Percentiles rank a stretch among this genome's conserved stretches.
These are phyloP conservation scores for Triangularia verruculosa DNA, from an alignment of 2,329 filamentous ascomycete species.

Conservation along the genomic window DNA sequence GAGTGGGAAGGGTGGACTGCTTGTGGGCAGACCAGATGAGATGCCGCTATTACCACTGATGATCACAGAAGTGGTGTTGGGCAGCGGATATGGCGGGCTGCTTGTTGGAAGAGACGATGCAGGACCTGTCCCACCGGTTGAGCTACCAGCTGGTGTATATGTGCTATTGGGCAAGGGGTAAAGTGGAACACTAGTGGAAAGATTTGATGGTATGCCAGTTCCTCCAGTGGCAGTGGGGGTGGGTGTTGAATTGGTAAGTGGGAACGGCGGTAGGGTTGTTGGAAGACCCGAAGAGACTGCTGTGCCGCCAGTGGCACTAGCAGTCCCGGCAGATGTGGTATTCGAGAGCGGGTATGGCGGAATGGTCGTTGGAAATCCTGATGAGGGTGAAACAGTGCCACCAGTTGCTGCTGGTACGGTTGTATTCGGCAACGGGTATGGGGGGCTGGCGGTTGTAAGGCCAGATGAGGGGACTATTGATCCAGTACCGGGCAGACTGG, in stretches of 20 bases:
- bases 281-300: neutral
- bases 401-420: neutral
- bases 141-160: neutral
- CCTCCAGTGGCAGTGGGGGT: neutral
- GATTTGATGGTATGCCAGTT: neutral
- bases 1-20: constrained; percentile 15
- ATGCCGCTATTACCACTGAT: neutral
- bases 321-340: neutral
- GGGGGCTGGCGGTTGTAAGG: neutral
- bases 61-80: constrained; percentile 9
- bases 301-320: neutral
- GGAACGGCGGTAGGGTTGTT: neutral
- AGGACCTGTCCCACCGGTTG: neutral
- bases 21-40: neutral
- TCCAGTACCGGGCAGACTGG: constrained; percentile 2
- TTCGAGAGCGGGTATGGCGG: constrained; percentile 9
- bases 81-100: constrained; percentile 9
- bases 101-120: neutral
- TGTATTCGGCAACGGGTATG: constrained; percentile 12
- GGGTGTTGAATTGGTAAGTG: neutral
- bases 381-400: neutral
- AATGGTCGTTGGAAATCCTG: neutral
- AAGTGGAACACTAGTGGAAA: constrained; percentile 5
- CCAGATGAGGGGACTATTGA: neutral
- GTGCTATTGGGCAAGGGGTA: constrained; percentile 11